Evolutionary conservation across 352 stramenopile genomes (phyloP).

Genomic region (Globisporangium orthogonon): DNA sequence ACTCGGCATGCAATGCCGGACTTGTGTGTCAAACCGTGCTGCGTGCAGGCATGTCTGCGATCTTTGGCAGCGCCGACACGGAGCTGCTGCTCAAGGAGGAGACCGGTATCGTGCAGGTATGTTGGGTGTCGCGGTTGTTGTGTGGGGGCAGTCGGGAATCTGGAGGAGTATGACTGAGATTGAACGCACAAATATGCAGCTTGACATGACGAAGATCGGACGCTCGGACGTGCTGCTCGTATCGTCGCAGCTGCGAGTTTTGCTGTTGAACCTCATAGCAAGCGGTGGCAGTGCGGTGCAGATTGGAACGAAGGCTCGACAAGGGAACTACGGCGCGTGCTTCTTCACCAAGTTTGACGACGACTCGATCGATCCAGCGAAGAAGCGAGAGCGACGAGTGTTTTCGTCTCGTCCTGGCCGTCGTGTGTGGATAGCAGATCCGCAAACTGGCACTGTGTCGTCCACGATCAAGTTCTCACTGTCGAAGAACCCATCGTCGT

Average conservation of each 20-base stretch:
- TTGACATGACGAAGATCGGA: slow-evolving; percentile 54
- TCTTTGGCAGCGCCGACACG: slow-evolving; percentile 79
- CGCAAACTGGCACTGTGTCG: slow-evolving; percentile 67
- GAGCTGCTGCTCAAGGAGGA: slow-evolving; percentile 85
- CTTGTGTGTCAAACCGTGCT: slow-evolving; percentile 75
- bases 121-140: background rate
- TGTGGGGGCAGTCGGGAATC: background rate
- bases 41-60: slow-evolving; percentile 70
- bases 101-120: slow-evolving; percentile 76
- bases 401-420: slow-evolving; percentile 78
- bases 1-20: slow-evolving; percentile 73
- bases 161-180: slow-evolving; percentile 31
- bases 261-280: slow-evolving; percentile 71
- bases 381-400: slow-evolving; percentile 59
- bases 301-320: slow-evolving; percentile 77
- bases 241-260: slow-evolving; percentile 72
- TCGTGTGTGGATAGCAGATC: slow-evolving; percentile 77
- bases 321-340: slow-evolving; percentile 78
- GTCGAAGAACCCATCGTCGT: slow-evolving; percentile 50
- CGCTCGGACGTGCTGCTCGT: slow-evolving; percentile 70
- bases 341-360: slow-evolving; percentile 65
- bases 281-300: slow-evolving; percentile 66
- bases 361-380: slow-evolving; percentile 51
- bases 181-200: slow-evolving; percentile 17
- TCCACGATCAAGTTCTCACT: slow-evolving; percentile 82